A percentile compares a stretch with the other conserved stretches of the same genome.
Conservation (phyloP, 176 grass and related monocot genomes). For the Eragrostis nindensis region DNA sequence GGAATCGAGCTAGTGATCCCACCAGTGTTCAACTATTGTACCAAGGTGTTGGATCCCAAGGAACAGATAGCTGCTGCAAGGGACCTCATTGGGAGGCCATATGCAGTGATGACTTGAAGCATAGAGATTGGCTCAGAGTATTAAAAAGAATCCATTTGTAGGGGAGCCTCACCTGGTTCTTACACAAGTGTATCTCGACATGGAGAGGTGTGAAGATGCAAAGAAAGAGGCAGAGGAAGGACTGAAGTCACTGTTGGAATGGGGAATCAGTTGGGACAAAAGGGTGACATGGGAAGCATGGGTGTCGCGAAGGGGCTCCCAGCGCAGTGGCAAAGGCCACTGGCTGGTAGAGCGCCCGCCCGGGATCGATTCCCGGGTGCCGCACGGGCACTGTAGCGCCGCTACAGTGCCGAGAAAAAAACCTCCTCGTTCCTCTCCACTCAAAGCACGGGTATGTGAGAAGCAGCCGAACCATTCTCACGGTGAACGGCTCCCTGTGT, state of each 20-base stretch:
- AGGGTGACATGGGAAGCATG: slow-evolving; percentile 90
- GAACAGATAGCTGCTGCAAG: slow-evolving; percentile 35
- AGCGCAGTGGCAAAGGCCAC: too few species aligned
- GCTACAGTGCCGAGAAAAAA: too few species aligned
- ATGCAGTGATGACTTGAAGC: slow-evolving; percentile 15
- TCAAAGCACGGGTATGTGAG: too few species aligned
- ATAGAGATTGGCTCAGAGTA: neutral
- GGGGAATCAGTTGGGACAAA: slow-evolving; percentile 88
- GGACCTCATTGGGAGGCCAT: slow-evolving; percentile 35
- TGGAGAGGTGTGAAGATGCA: slow-evolving; percentile 66
- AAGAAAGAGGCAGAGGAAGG: slow-evolving; percentile 61
- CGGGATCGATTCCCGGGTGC: too few species aligned
- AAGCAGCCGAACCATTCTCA: too few species aligned
- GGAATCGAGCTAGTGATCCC: slow-evolving; percentile 14
- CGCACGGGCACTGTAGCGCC: too few species aligned
- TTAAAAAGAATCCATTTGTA: slow-evolving; percentile 23
- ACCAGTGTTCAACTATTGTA: slow-evolving; percentile 12
- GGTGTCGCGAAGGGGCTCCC: too few species aligned
- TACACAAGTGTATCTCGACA: slow-evolving; percentile 45
- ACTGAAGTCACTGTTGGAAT: slow-evolving; percentile 66
- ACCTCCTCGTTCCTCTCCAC: too few species aligned
- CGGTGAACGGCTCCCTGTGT: too few species aligned
- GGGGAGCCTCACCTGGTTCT: slow-evolving; percentile 8
- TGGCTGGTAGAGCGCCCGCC: too few species aligned
- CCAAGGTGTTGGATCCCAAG: slow-evolving; percentile 28